Evolutionary conservation across 768 basidiomycete species (phyloP).

Genomic region (Termitomyces titanicus): DNA sequence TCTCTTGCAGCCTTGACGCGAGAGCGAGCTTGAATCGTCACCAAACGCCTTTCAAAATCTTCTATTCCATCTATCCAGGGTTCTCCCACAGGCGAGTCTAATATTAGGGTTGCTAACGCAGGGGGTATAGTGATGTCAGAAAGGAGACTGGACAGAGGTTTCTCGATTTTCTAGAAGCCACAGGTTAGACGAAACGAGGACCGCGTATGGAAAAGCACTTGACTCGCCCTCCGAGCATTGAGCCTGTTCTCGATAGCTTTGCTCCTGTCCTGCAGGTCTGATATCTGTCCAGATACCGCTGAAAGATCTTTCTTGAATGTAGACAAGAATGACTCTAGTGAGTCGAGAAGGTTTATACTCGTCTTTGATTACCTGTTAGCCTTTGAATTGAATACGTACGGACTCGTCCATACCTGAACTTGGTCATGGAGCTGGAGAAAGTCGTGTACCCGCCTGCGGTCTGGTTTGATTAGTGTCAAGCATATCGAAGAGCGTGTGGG

Average conservation of each 20-base stretch:
- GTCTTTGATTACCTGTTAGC: constrained; percentile 45
- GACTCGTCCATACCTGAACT: constrained; percentile 61
- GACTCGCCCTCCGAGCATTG: constrained; percentile 75
- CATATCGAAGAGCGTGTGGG: background rate
- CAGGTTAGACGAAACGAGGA: background rate
- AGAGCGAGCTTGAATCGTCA: constrained; percentile 63
- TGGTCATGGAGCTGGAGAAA: constrained; percentile 90
- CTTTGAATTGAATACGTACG: background rate
- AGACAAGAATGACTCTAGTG: constrained; percentile 86
- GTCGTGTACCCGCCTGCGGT: constrained; percentile 47
- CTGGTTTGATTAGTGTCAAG: constrained; percentile 15
- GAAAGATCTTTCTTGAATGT: constrained; percentile 95
- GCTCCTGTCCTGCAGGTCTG: constrained; percentile 87
- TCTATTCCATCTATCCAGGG: constrained; percentile 81
- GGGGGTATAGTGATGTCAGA: constrained; percentile 84
- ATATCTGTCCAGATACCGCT: constrained; percentile 93
- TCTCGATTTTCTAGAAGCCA: constrained; percentile 73
- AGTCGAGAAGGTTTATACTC: constrained; percentile 80
- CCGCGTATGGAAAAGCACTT: background rate
- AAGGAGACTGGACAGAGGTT: constrained; percentile 78
- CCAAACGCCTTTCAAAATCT: constrained; percentile 78
- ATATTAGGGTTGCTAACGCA: constrained; percentile 63
- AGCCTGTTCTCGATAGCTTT: constrained; percentile 87
- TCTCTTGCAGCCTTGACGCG: constrained; percentile 87
- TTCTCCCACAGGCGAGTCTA: constrained; percentile 84